Percentiles rank a stretch among this genome's conserved stretches.
Conservation (phyloP, 179 eudicot species). For the Silene vulgaris region DNA sequence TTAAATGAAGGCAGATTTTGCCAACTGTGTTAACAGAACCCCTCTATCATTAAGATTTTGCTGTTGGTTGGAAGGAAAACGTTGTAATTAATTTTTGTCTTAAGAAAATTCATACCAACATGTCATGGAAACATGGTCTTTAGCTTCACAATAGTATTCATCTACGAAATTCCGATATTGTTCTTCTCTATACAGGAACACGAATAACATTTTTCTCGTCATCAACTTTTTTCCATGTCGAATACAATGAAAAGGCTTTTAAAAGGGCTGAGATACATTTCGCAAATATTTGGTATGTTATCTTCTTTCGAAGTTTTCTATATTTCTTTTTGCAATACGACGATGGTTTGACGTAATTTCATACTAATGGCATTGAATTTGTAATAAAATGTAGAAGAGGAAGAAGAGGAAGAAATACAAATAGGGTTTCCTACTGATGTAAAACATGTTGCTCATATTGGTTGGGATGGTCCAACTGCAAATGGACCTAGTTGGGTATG, state of each 20-base stretch:
- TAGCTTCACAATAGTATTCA: not conserved
- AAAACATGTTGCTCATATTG: constrained; percentile 44
- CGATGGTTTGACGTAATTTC: not conserved
- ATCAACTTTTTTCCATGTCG: not conserved
- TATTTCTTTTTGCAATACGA: not conserved
- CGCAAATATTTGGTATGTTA: constrained; percentile 34
- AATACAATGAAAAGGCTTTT: constrained; percentile 30
- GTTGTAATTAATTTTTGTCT: not conserved
- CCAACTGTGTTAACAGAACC: constrained; percentile 13
- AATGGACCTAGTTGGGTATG: constrained; percentile 38
- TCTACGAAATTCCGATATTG: not conserved
- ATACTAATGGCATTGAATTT: not conserved
- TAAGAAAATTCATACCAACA: not conserved
- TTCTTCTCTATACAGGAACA: not conserved
- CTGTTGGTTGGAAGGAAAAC: constrained; percentile 8
- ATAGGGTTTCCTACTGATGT: constrained; percentile 40
- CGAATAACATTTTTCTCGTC: not conserved
- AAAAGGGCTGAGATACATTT: constrained; percentile 36
- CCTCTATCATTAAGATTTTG: not conserved
- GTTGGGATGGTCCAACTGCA: constrained; percentile 44
- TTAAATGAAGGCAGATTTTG: constrained; percentile 10
- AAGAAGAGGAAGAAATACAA: constrained; percentile 33
- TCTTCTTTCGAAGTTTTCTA: not conserved
- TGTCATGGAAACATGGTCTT: not conserved
- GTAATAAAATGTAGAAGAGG: constrained; percentile 21